Conservation (phyloP, 768 basidiomycete genomes). For the Agrocybe praecox region DNA sequence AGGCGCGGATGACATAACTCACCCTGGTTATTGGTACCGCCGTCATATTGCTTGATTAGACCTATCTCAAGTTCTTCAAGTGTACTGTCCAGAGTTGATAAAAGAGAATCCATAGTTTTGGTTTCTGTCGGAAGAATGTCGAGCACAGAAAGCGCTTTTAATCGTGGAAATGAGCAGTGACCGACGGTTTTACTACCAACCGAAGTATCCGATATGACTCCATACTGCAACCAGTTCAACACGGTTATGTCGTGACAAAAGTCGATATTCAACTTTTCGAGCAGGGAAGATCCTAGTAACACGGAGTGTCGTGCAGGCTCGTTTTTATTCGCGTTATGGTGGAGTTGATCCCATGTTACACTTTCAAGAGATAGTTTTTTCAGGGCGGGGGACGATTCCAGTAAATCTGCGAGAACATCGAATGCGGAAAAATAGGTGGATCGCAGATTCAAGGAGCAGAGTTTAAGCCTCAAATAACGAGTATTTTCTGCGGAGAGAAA, state of each 20-base stretch:
- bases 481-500: background rate
- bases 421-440: constrained; percentile 33
- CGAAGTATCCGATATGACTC: constrained; percentile 19
- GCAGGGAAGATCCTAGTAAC: constrained; percentile 6
- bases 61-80: constrained; percentile 34
- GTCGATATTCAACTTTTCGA: constrained; percentile 41
- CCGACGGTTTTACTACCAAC: background rate
- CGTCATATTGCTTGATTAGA: constrained; percentile 21
- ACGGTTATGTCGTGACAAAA: constrained; percentile 27
- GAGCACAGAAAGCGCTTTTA: constrained; percentile 25
- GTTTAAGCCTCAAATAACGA: constrained; percentile 12
- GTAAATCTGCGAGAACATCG: constrained; percentile 51
- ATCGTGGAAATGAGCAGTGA: constrained; percentile 17
- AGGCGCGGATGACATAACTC: background rate
- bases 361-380: constrained; percentile 46
- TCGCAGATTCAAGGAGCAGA: constrained; percentile 42
- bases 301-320: background rate
- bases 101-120: constrained; percentile 18
- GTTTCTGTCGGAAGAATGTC: constrained; percentile 32
- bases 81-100: constrained; percentile 24
- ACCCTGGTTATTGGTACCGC: constrained; percentile 9
- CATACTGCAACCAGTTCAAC: constrained; percentile 30
- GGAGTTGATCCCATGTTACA: constrained; percentile 47
- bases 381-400: constrained; percentile 53
- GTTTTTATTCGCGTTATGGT: constrained; percentile 32